Base-by-base conservation (phyloP, 2,329 filamentous ascomycete genomes). In the Ophiocordyceps australis region DNA sequence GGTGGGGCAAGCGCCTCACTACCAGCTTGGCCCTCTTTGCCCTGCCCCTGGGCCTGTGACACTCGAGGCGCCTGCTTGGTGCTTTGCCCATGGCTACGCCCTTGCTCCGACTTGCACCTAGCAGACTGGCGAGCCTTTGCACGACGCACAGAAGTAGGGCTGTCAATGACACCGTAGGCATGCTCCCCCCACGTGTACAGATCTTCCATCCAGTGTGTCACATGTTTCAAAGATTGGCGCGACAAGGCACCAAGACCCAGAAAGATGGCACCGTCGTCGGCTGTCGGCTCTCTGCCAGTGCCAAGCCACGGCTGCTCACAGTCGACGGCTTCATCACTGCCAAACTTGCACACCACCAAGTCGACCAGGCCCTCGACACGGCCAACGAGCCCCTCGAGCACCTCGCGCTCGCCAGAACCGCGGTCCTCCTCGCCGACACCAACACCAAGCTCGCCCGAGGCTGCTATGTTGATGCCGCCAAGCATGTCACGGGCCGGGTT, bases 371-470 rank as follows among this genome's bases (percentile, higher is more conserved):
- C 89, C 26, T 89, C 75, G 14, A 81, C 79, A 28, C 79, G 63
- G 8, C 62, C 64, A 2, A 82, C 71, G 33, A 93, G 70, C n/a
- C 82, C 82, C 47, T 95, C 86, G 2, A 98, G 57, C 1, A 95
- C 86, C 39, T 91, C 86, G 39, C 86, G 65, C 54, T 95, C 86
- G 17, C 83, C 83, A 44, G 86, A 94, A 5, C 86, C 86, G 46
- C 83, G 76, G 28, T 94, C 81, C 53, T 95, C 89, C 46, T 95
- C 89, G 12, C 89, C 89, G 2, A 95, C 89, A 0, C 89, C 89
- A 23, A 94, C 69, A 11, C 89, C 89, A 15, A 95, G 65, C 51
- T 95, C 86, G 12, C 89, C 86, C 18, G 81, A 83, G 6, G 77
- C 80, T 9, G 85, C 81, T 17, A 98, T 61, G 47, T 92, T 93